Evolutionary conservation across 768 basidiomycete species (phyloP).

Genomic region (Mycena vitilis): DNA sequence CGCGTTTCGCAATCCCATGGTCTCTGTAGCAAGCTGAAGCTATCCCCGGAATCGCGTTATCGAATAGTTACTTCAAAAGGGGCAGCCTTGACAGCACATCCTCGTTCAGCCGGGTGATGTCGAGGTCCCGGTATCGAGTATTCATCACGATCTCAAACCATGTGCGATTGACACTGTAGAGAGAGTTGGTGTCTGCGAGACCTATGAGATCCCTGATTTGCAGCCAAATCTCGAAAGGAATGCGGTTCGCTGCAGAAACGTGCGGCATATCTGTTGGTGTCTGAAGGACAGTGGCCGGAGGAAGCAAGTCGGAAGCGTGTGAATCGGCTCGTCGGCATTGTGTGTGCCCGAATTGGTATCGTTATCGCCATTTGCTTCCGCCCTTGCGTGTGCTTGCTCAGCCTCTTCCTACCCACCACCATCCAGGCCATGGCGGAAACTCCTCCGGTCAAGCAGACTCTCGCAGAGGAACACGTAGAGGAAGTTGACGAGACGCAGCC

Average conservation of each 20-base stretch:
- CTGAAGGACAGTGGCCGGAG: neutral
- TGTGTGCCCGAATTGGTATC: neutral
- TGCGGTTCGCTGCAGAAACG: slow-evolving; percentile 12
- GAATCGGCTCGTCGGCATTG: too few relatives aligned
- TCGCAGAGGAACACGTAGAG: neutral
- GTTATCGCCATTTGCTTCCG: slow-evolving; percentile 12
- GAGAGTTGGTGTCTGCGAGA: neutral
- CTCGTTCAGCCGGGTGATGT: slow-evolving; percentile 12
- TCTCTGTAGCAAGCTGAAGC: slow-evolving; percentile 15
- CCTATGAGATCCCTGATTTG: slow-evolving; percentile 27
- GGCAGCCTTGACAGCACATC: slow-evolving; percentile 17
- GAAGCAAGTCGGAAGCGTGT: neutral
- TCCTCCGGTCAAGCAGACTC: slow-evolving; percentile 13
- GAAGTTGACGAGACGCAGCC: slow-evolving; percentile 16
- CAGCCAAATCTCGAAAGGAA: slow-evolving; percentile 37
- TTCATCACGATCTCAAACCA: slow-evolving; percentile 34
- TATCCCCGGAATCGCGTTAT: neutral
- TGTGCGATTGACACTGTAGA: slow-evolving; percentile 32
- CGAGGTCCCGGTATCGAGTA: slow-evolving; percentile 30
- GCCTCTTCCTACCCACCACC: slow-evolving; percentile 7
- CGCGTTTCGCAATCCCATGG: slow-evolving; percentile 24
- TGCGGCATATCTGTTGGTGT: neutral
- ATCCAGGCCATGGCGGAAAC: slow-evolving; percentile 20
- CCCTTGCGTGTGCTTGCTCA: slow-evolving; percentile 10
- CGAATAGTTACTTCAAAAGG: slow-evolving; percentile 2